A percentile compares a stretch with the other conserved stretches of the same genome.
phyloP scores from a whole-genome alignment of 148 eudicot species.

The Fagopyrum tataricum region DNA sequence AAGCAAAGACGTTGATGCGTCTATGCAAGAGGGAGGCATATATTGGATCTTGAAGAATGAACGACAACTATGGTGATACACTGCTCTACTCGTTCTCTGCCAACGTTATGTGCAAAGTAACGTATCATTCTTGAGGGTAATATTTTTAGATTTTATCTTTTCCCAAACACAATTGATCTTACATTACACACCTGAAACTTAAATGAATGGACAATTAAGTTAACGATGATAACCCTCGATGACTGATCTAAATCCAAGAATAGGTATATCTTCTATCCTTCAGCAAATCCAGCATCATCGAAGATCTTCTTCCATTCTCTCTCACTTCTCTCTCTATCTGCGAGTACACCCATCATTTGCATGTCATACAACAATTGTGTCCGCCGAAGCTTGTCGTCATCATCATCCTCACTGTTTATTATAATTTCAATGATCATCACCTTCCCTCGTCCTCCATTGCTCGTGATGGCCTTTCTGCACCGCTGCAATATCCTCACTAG shows the following conservation, averaged over 20 bases:
- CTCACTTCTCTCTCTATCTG: conserved; percentile 7
- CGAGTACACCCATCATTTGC: conserved; percentile 12
- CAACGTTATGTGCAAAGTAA: no score
- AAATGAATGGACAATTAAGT: neutral
- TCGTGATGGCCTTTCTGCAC: conserved; percentile 5
- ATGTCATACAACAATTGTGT: conserved; percentile 15
- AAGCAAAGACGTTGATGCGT: no score
- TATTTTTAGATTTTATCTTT: no score
- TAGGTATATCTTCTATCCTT: neutral
- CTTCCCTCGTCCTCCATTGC: neutral
- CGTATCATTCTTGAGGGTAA: no score
- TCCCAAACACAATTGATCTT: no score
- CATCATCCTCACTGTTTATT: neutral
- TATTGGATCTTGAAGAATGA: no score
- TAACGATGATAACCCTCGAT: conserved; percentile 5
- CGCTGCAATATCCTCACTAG: conserved; percentile 1
- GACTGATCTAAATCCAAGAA: conserved; percentile 10
- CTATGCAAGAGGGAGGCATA: no score
- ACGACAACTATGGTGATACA: no score
- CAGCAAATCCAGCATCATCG: conserved; percentile 7
- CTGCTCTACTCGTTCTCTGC: no score
- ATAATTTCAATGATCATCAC: conserved; percentile 12
- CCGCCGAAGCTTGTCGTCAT: neutral
- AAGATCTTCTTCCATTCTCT: conserved; percentile 7
- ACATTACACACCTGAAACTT: no score